phyloP scores from a whole-genome alignment of 306 rosid genomes.

The Argentina anserina region DNA sequence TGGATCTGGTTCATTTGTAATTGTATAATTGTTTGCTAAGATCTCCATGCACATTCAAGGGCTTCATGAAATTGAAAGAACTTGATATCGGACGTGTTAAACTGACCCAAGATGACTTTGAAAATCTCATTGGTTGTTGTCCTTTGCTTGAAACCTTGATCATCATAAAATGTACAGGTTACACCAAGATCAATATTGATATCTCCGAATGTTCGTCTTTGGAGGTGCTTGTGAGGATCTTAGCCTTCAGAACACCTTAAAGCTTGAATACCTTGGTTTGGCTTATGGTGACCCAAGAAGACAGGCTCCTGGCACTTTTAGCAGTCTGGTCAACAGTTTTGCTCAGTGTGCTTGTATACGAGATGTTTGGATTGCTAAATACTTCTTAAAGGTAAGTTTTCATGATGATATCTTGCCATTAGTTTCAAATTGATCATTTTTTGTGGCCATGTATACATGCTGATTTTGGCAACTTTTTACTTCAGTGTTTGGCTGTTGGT shows the following conservation, averaged over 20 bases:
- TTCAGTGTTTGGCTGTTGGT: constrained; percentile 49
- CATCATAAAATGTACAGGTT: constrained; percentile 45
- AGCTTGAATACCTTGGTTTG: not conserved
- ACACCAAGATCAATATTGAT: constrained; percentile 37
- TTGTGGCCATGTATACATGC: too few relatives aligned
- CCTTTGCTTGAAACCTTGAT: constrained; percentile 46
- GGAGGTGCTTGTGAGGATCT: constrained; percentile 45
- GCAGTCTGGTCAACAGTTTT: constrained; percentile 43
- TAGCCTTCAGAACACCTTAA: constrained; percentile 36
- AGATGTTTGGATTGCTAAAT: constrained; percentile 35
- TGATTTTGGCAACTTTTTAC: constrained; percentile 4
- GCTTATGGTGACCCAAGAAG: constrained; percentile 1
- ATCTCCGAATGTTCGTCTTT: constrained; percentile 39
- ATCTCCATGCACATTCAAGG: not conserved
- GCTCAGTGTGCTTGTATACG: constrained; percentile 31
- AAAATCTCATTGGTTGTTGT: constrained; percentile 41
- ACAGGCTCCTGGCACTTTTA: constrained; percentile 13
- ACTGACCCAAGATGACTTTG: constrained; percentile 35
- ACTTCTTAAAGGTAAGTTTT: constrained; percentile 44
- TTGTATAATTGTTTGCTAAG: not conserved
- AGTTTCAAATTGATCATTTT: too few relatives aligned
- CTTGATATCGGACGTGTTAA: not conserved
- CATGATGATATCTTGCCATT: too few relatives aligned
- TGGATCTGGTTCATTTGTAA: not conserved
- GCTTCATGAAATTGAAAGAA: constrained; percentile 1